These are phyloP conservation scores for Fusarium sp. DNA, from an alignment of 2,329 filamentous ascomycete genomes.

Conservation along the genomic window DNA sequence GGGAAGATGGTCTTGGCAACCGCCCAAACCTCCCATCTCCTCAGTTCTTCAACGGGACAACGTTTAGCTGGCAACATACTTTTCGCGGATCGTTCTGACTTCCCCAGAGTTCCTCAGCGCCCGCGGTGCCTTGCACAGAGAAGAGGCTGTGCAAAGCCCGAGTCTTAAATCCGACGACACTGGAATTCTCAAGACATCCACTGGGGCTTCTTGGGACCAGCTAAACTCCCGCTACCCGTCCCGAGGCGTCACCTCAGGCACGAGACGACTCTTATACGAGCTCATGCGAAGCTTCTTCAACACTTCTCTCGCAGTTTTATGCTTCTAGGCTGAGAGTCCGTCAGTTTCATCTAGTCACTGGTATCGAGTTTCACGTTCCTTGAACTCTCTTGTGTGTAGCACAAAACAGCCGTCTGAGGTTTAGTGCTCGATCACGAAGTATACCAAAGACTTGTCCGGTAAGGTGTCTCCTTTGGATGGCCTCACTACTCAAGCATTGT, in stretches of 20 bases:
- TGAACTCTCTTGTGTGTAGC: conserved; percentile 1
- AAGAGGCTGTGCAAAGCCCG: conserved; percentile 2
- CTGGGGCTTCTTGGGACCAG: background rate
- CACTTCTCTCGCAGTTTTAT: background rate
- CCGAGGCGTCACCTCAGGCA: conserved; percentile 8
- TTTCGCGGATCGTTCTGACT: conserved; percentile 9
- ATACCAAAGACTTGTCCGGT: background rate
- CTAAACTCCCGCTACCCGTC: background rate
- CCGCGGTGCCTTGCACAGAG: conserved; percentile 19
- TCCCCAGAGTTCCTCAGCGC: conserved; percentile 1
- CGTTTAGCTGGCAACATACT: conserved; percentile 20
- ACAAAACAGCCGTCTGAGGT: background rate
- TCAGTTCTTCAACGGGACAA: conserved; percentile 2
- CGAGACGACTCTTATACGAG: conserved; percentile 8
- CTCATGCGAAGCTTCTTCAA: background rate
- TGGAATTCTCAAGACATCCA: conserved; percentile 23
- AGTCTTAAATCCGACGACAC: background rate
- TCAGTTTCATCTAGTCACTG: conserved; percentile 14
- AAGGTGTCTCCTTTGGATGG: background rate
- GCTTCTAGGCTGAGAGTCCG: conserved; percentile 10
- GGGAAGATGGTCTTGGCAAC: background rate
- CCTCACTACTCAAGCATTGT: background rate
- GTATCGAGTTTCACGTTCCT: background rate
- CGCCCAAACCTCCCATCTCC: background rate
- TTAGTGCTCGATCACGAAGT: background rate